A percentile compares a stretch with the other conserved stretches of the same genome.
Conservation (phyloP, 2,329 filamentous ascomycete genomes). For the Cadophora sp. region DNA sequence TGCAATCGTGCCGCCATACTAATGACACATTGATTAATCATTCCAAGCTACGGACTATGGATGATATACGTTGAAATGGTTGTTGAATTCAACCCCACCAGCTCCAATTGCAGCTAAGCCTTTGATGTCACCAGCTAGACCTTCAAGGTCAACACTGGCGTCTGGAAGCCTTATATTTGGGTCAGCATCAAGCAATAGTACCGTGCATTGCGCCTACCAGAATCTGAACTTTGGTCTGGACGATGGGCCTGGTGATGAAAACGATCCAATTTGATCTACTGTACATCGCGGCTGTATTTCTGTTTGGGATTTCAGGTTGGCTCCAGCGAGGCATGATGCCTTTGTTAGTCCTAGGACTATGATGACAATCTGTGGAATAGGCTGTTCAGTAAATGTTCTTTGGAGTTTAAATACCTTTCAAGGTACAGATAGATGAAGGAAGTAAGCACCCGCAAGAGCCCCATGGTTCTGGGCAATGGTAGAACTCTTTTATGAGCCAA, state of each 20-base stretch:
- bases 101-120: slow-evolving; percentile 12
- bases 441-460: no score
- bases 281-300: background rate
- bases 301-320: background rate
- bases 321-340: background rate
- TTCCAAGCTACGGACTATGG: background rate
- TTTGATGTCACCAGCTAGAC: slow-evolving; percentile 18
- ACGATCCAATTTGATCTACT: background rate
- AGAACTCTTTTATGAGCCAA: background rate
- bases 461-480: background rate
- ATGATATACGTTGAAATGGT: slow-evolving; percentile 21
- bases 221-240: slow-evolving; percentile 5
- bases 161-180: slow-evolving; percentile 22
- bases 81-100: slow-evolving; percentile 26
- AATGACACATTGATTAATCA: background rate
- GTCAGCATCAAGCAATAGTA: background rate
- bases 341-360: background rate
- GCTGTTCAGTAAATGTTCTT: background rate
- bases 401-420: background rate
- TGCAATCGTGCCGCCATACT: background rate
- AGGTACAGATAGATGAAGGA: no score
- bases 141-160: slow-evolving; percentile 12
- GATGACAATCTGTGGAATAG: background rate
- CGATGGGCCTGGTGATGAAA: background rate
- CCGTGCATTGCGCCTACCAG: slow-evolving; percentile 1